A percentile compares a stretch with the other conserved stretches of the same genome.
Conservation (phyloP, 1,139 yeast genomes). For the Chernovozyma sophiae-reginae region DNA sequence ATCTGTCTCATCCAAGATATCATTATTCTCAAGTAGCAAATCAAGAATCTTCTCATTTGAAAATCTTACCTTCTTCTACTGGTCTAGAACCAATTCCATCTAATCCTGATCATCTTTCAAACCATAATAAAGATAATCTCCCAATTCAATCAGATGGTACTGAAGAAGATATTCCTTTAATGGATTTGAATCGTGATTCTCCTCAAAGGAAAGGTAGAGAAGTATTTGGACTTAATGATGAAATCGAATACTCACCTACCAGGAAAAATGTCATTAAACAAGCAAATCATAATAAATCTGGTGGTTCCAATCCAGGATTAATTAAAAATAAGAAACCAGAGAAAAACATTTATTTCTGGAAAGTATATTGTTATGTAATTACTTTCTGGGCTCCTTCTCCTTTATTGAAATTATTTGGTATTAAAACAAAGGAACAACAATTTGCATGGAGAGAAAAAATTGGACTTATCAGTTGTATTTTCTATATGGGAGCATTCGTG, state of each 20-base stretch:
- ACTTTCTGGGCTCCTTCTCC: conserved; percentile 94
- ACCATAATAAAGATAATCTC: too few relatives aligned
- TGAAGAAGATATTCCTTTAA: conserved; percentile 45
- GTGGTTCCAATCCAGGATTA: background rate
- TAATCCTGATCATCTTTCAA: background rate
- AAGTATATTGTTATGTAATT: conserved; percentile 67
- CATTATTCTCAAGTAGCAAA: conserved; percentile 81
- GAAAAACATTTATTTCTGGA: conserved; percentile 58
- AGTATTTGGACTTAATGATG: conserved; percentile 61
- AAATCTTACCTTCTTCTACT: conserved; percentile 66
- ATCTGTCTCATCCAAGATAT: conserved; percentile 66
- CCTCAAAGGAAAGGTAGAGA: conserved; percentile 42
- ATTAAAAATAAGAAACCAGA: background rate
- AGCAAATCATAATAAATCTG: conserved; percentile 7
- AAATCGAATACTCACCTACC: conserved; percentile 30
- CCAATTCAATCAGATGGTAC: conserved; percentile 15
- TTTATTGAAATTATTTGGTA: conserved; percentile 66
- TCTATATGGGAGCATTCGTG: conserved; percentile 70
- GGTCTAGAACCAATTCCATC: conserved; percentile 58
- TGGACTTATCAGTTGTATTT: conserved; percentile 72
- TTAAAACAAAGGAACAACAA: conserved; percentile 75
- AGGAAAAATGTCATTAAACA: conserved; percentile 24
- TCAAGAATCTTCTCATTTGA: conserved; percentile 59
- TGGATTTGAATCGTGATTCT: conserved; percentile 28
- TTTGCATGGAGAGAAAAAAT: conserved; percentile 97